A percentile compares a stretch with the other conserved stretches of the same genome.
phyloP scores from a whole-genome alignment of 2,329 filamentous ascomycete genomes.

The Diaporthe humulicola region DNA sequence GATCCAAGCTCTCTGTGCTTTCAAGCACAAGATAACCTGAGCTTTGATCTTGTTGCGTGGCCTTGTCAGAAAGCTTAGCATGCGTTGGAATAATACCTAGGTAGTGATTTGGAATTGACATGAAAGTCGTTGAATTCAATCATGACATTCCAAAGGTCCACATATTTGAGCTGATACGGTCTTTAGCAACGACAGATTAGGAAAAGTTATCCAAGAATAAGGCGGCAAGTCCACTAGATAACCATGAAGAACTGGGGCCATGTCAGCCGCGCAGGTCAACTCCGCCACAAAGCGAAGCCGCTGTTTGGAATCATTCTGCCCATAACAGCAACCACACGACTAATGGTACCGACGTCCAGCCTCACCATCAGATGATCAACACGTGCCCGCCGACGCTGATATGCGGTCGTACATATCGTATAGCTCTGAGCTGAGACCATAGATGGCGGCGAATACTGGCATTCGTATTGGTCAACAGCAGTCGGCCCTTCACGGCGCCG shows the following conservation, averaged over 20 bases:
- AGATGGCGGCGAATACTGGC: neutral
- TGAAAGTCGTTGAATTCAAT: neutral
- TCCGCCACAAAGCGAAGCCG: neutral
- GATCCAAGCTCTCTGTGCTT: neutral
- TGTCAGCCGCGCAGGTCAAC: neutral
- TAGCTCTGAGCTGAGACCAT: constrained; percentile 25
- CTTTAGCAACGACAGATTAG: neutral
- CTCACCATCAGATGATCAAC: neutral
- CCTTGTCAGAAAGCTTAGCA: neutral
- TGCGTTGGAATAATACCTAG: neutral
- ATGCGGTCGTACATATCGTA: neutral
- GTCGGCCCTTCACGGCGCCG: neutral
- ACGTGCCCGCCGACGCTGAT: neutral
- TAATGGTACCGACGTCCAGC: neutral
- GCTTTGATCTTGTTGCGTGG: neutral
- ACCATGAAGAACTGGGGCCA: no score
- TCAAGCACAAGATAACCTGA: neutral
- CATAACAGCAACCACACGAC: neutral
- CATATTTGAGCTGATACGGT: no score
- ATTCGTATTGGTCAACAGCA: neutral
- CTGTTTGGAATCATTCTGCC: constrained; percentile 4
- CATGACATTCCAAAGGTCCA: neutral
- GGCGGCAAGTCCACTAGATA: neutral
- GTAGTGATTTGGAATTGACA: neutral
- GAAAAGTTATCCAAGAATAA: neutral